Evolutionary conservation across 495 filamentous ascomycete species (phyloP), one percentile per base, ranked within the genome.

Genomic region (Pyronema domesticum): DNA sequence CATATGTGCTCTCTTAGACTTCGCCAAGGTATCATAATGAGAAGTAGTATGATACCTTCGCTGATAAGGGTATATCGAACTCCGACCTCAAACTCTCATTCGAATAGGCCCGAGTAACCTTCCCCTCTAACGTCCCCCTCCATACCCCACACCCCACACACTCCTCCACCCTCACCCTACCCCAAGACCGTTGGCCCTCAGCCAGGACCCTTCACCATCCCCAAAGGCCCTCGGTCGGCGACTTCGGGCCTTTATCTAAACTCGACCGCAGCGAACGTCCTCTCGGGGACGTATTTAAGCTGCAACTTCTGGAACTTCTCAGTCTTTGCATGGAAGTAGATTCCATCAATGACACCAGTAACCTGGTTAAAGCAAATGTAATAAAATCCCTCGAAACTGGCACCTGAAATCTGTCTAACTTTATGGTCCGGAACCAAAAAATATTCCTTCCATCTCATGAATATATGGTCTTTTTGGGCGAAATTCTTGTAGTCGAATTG

Each of bases 361-460:
- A 85, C 71, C 70, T 96, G 93, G 65, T 95, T 95, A 71, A 96
- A 99, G 69, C 89, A 95, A 55, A 99, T 96, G 61, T 96, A 99
- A 65, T 99, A 99, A 64, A 99, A 99, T 0, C 93, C 93, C 59
- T 99, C 93, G 61, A 95, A 99, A 60, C 88, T 95, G 0, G 93
- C 93, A 3, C 93, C 93, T 30, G 79, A 81, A 56, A 99, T 91
- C 14, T 85, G 86, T 55, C 79, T 73, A 17, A 95, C 86, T 2
- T 86, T 77, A 68, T 99, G 93, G 61, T 96, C 87, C 8, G 93
- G 93, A 3, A 99, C 93, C 7, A 99, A 75, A 65, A 99, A 99
- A 60, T 93, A 85, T 68, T 99, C 93, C 67, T 99, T 99, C 93
- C 93, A 99, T 48, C 93, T 79, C 93, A 99, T 99, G 67, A 96